A percentile compares a stretch with the other conserved stretches of the same genome.
Evolutionary conservation across 768 basidiomycete species (phyloP).

Genomic region (Auriscalpium vulgare): DNA sequence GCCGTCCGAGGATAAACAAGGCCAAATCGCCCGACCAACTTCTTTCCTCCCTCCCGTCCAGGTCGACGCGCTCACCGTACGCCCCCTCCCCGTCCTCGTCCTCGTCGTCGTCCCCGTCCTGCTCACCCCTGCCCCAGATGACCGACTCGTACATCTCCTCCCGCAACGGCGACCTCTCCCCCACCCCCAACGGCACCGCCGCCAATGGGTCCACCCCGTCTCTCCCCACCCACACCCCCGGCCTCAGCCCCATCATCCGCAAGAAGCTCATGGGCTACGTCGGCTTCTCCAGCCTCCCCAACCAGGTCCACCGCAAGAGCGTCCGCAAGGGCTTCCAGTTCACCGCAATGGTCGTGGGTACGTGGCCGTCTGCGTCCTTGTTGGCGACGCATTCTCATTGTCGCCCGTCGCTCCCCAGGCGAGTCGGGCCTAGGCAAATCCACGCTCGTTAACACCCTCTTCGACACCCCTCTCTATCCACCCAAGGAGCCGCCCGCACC

Average conservation of each 20-base stretch:
- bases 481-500: conserved; percentile 81
- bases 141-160: conserved; percentile 67
- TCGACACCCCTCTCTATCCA: conserved; percentile 93
- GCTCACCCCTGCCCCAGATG: conserved; percentile 40
- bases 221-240: conserved; percentile 25
- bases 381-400: background rate
- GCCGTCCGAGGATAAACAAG: conserved; percentile 25
- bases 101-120: conserved; percentile 5
- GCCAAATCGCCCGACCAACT: conserved; percentile 21
- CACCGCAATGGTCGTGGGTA: conserved; percentile 98
- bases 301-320: conserved; percentile 98
- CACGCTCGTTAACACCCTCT: conserved; percentile 96
- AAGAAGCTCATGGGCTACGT: conserved; percentile 96
- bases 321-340: conserved; percentile 99
- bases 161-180: conserved; percentile 51
- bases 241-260: conserved; percentile 42
- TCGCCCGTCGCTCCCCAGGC: conserved; percentile 39
- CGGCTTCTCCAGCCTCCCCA: conserved; percentile 95
- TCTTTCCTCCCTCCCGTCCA: conserved; percentile 43
- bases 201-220: conserved; percentile 62
- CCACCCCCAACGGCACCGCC: conserved; percentile 48
- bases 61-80: conserved; percentile 34
- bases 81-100: conserved; percentile 16
- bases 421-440: conserved; percentile 99
- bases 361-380: conserved; percentile 31